A percentile compares a stretch with the other conserved stretches of the same genome.
phyloP scores from a whole-genome alignment of 306 rosid species.

The Delonix regia region DNA sequence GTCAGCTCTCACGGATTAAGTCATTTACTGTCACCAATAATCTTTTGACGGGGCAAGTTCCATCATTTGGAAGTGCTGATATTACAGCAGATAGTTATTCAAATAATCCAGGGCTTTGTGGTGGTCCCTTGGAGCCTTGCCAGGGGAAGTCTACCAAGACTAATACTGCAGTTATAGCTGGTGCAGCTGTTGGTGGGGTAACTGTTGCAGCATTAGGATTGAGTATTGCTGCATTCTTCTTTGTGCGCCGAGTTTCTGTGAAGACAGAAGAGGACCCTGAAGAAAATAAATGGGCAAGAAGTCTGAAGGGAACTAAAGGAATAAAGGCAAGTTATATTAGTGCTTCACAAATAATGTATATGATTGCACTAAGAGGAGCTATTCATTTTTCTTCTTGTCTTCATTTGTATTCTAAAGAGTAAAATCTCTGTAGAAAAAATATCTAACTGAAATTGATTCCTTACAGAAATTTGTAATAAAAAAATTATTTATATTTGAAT shows the following conservation, averaged over 20 bases:
- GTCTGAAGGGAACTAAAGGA: conserved; percentile 74
- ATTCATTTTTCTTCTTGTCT: conserved; percentile 14
- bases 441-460: background rate
- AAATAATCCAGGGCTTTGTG: conserved; percentile 79
- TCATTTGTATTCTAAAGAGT: conserved; percentile 6
- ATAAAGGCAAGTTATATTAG: conserved; percentile 65
- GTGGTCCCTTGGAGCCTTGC: conserved; percentile 41
- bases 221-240: conserved; percentile 63
- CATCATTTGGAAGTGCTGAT: background rate
- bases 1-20: conserved; percentile 55
- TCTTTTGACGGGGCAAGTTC: conserved; percentile 70
- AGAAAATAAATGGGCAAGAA: conserved; percentile 94
- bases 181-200: conserved; percentile 78
- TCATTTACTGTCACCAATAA: conserved; percentile 57
- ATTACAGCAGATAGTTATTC: conserved; percentile 37
- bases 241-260: conserved; percentile 56
- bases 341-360: background rate
- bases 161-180: conserved; percentile 69
- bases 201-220: conserved; percentile 62
- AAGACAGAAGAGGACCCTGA: conserved; percentile 88
- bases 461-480: background rate
- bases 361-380: background rate
- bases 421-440: conserved; percentile 17
- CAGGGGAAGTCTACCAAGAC: conserved; percentile 28
- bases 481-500: conserved; percentile 17